Base-by-base conservation (phyloP, 2,329 filamentous ascomycete species). In the Curvularia eragrostidis region DNA sequence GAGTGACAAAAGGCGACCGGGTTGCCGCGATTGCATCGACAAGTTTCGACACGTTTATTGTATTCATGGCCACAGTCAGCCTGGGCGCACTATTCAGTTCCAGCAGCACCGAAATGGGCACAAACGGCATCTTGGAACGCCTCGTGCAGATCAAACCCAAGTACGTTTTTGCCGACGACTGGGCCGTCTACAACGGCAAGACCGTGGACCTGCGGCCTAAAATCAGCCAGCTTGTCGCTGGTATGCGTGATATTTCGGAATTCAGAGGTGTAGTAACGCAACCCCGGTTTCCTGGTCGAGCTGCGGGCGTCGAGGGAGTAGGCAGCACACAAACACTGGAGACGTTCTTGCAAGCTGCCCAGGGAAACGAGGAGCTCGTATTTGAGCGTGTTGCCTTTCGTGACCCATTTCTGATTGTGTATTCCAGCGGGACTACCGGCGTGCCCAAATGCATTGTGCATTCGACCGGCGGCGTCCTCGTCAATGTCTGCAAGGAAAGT, bases 391-490 rank as follows among this genome's bases (percentile, higher is more conserved):
- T 91, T 5, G 82, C 77, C 0, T 95, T 93, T 72, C 82, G 87
- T 26, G 90, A 94, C 62, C 91, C 92, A 0, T 89, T 91, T 75
- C 78, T 94, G 32, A 84, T 96, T 34, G 90, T 89, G 57, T 96
- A 92, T 69, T 85, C 89, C 0, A 91, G 88, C 1, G 91, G 91
- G 2, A 96, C 91, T 0, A 96, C 92, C 0, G 91, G 92, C 3
- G 86, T 85, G 19, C 92, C 92, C 12, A 96, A 96, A 71, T 93
- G 91, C 58, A 95, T 96, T 62, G 90, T 94, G 2, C 92, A 96
- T 73, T 88, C 87, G 1, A 84, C 86, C 1, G 90, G 90, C 3
- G 88, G 89, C 0, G 78, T 85, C 1, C 74, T 91, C 28, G 61
- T 91, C 62, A 90, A 76, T 48, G 70, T 73, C 1, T 75, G 74